Evolutionary conservation across 768 basidiomycete species (phyloP).

Genomic region (Phlegmacium glaucopus): DNA sequence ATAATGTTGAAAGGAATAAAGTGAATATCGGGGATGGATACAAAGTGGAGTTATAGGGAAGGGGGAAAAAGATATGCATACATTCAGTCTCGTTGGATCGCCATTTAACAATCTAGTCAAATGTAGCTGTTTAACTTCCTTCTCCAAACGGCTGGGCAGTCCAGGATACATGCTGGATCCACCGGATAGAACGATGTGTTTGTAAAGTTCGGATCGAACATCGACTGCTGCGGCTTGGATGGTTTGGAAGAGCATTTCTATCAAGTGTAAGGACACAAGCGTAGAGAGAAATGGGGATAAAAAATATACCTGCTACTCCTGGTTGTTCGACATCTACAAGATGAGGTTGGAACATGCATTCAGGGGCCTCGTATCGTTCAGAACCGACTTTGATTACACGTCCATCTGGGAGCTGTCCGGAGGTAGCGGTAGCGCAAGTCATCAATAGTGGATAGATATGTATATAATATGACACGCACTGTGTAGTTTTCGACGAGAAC

Average conservation of each 20-base stretch:
- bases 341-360: conserved; percentile 99
- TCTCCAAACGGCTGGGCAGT: conserved; percentile 92
- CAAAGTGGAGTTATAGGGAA: too few species aligned
- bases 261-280: neutral
- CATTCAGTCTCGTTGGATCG: conserved; percentile 81
- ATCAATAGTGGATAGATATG: neutral
- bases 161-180: conserved; percentile 99
- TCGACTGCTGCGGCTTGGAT: conserved; percentile 92
- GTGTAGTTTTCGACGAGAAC: conserved; percentile 95
- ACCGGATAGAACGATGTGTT: conserved; percentile 96
- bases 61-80: conserved; percentile 25
- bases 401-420: conserved; percentile 82
- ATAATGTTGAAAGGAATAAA: too few species aligned
- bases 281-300: neutral
- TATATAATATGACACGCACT: conserved; percentile 39
- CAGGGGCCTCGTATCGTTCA: conserved; percentile 97
- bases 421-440: conserved; percentile 6
- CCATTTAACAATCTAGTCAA: conserved; percentile 84
- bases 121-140: conserved; percentile 99
- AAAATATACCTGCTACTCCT: conserved; percentile 78
- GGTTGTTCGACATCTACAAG: conserved; percentile 96
- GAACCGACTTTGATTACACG: conserved; percentile 96
- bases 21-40: too few species aligned
- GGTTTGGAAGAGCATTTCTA: conserved; percentile 95
- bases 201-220: conserved; percentile 87